Conservation (phyloP, 2,329 filamentous ascomycete species). For the Fusarium brachygibbosum region DNA sequence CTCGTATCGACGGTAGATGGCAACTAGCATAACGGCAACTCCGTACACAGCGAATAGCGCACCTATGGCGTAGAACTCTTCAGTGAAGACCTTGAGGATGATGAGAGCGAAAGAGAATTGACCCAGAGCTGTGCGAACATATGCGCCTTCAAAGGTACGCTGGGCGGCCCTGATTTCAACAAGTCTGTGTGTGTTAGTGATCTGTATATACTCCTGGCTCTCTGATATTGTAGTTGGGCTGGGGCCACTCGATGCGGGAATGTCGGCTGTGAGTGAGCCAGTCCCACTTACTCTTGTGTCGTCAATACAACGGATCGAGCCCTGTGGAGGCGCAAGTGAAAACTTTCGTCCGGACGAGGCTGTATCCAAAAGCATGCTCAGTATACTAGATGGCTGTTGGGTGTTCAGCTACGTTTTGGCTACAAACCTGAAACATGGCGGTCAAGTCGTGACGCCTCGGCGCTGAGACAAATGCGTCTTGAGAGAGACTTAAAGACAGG, state of each 20-base stretch:
- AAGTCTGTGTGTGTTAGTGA: conserved; percentile 63
- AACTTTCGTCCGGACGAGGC: conserved; percentile 78
- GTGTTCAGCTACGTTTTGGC: neutral
- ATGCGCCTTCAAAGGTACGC: conserved; percentile 96
- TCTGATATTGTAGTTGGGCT: neutral
- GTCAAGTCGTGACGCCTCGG: neutral
- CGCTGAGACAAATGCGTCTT: neutral
- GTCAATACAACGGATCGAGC: conserved; percentile 87
- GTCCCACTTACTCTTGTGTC: conserved; percentile 72
- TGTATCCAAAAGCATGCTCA: conserved; percentile 48
- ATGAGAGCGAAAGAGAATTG: conserved; percentile 97
- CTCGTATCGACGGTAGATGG: conserved; percentile 87
- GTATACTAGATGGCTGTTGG: conserved; percentile 2
- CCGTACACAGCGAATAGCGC: conserved; percentile 95
- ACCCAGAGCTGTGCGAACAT: conserved; percentile 92
- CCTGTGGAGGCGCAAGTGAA: conserved; percentile 84
- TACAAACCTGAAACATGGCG: conserved; percentile 49
- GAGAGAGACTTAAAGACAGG: too few species aligned
- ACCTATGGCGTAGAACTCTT: conserved; percentile 97
- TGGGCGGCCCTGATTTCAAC: conserved; percentile 96
- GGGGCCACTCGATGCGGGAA: neutral
- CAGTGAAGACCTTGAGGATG: conserved; percentile 91
- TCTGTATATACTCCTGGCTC: neutral
- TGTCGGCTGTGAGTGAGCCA: neutral
- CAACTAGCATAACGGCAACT: conserved; percentile 83